Base-by-base conservation (phyloP, 2,329 filamentous ascomycete species). In the Fusarium agapanthi region DNA sequence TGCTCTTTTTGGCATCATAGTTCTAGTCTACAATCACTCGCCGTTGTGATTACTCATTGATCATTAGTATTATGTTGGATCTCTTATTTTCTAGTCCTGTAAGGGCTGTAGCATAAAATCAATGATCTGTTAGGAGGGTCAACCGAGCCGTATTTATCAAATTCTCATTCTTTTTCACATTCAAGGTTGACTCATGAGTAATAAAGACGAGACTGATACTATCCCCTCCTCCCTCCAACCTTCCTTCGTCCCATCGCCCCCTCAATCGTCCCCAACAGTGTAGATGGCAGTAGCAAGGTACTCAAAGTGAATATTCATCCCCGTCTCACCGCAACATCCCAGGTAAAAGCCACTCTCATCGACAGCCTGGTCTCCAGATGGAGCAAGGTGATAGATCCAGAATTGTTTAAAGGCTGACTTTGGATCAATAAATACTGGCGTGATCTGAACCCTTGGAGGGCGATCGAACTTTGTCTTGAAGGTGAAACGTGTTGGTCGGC, bases 391-490 rank as follows among this genome's bases (percentile, higher is more conserved):
- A 15, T 59, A 59, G 3, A 59, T 13, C 20, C 35, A 59, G 10
- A 40, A 59, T 7, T 59, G 24, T 7, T 28, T 35, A 26, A 50
- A 59, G 1, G 14, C 13, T 12, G 20, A 14, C 16, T 50, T 28
- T 14, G 24, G 34, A 18, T 50, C 43, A 13, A 18, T 38, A 2
- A 61, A 18, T 16, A 61, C 12, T 22, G 59, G 59, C 2, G 59
- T 61, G 13, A 61, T 56, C 28, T 61, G 59, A 0, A 61, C 8
- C 14, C 50, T 53, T 11, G 59, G 59, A 8, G 30, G 24, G 6
- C 59, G 40, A 13, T 32, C 40, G 20, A 61, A 61, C 32, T 61
- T 55, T n/a, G 41, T 61, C 18, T 61, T 55, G 22, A 61, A 61
- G 14, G 34, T 56, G 40, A 61, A 61, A 3, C 50, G 59, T 3